A percentile compares a stretch with the other conserved stretches of the same genome.
phyloP scores from a whole-genome alignment of 2,329 filamentous ascomycete genomes.

The Clathrospora elynae region DNA sequence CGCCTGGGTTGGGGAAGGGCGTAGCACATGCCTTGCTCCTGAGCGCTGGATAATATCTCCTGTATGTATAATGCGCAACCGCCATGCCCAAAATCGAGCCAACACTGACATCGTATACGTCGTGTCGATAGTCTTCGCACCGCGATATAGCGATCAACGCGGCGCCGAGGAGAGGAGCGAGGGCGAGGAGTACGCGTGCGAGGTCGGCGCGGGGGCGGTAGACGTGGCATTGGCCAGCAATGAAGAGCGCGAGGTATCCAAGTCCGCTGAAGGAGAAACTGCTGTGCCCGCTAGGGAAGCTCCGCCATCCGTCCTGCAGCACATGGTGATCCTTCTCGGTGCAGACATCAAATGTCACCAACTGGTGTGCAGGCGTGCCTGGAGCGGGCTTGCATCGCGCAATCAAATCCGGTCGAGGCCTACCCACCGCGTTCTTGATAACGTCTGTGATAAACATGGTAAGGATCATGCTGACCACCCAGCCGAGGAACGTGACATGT shows the following conservation, averaged over 20 bases:
- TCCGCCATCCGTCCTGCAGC: slow-evolving; percentile 82
- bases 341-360: slow-evolving; percentile 71
- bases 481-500: slow-evolving; percentile 82
- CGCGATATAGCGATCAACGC: slow-evolving; percentile 65
- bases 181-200: slow-evolving; percentile 58
- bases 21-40: slow-evolving; percentile 57
- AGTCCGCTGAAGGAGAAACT: slow-evolving; percentile 80
- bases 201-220: slow-evolving; percentile 64
- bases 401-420: slow-evolving; percentile 84
- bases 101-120: slow-evolving; percentile 65
- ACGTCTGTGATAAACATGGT: slow-evolving; percentile 82
- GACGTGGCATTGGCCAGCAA: slow-evolving; percentile 68
- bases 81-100: slow-evolving; percentile 61
- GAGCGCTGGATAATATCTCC: slow-evolving; percentile 64
- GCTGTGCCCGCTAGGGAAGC: slow-evolving; percentile 80
- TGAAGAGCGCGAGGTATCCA: slow-evolving; percentile 72
- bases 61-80: slow-evolving; percentile 63
- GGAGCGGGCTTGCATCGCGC: slow-evolving; percentile 78
- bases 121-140: slow-evolving; percentile 68
- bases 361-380: slow-evolving; percentile 59
- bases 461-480: slow-evolving; percentile 73
- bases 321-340: slow-evolving; percentile 70
- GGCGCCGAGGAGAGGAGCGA: slow-evolving; percentile 62
- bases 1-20: slow-evolving; percentile 53
- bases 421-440: slow-evolving; percentile 84